Conservation (phyloP, 345 rosid genomes). For the Gossypium turneri region DNA sequence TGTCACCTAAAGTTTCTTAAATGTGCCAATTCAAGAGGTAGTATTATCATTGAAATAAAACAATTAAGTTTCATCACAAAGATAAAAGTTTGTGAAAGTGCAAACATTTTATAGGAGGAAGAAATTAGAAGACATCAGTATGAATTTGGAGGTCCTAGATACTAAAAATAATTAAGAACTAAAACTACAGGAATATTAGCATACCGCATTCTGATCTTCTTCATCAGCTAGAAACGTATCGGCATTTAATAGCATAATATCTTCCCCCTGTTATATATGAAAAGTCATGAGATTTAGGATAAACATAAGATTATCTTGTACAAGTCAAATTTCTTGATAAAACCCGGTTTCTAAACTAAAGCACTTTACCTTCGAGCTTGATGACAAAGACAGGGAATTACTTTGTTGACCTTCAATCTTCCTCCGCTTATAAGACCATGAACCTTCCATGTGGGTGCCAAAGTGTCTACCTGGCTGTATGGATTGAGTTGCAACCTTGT, state of each 20-base stretch:
- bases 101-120: neutral
- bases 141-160: neutral
- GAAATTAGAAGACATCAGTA: neutral
- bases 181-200: conserved; percentile 17
- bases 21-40: neutral
- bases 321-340: conserved; percentile 8
- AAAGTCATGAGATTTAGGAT: conserved; percentile 20
- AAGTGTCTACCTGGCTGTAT: conserved; percentile 17
- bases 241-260: conserved; percentile 26
- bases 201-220: conserved; percentile 24
- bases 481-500: conserved; percentile 22
- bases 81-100: neutral
- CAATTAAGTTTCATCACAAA: neutral
- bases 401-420: conserved; percentile 29
- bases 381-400: conserved; percentile 30
- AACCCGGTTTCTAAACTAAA: conserved; percentile 17
- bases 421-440: conserved; percentile 49
- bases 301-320: conserved; percentile 8
- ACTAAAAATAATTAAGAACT: neutral
- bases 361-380: conserved; percentile 34
- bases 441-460: conserved; percentile 16
- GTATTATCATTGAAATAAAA: neutral
- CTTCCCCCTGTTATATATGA: conserved; percentile 27
- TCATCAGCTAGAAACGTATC: conserved; percentile 20
- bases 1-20: neutral